Evolutionary conservation across 352 stramenopile species (phyloP), one percentile per base, ranked within the genome.

Genomic region (Phytopythium delawarense): DNA sequence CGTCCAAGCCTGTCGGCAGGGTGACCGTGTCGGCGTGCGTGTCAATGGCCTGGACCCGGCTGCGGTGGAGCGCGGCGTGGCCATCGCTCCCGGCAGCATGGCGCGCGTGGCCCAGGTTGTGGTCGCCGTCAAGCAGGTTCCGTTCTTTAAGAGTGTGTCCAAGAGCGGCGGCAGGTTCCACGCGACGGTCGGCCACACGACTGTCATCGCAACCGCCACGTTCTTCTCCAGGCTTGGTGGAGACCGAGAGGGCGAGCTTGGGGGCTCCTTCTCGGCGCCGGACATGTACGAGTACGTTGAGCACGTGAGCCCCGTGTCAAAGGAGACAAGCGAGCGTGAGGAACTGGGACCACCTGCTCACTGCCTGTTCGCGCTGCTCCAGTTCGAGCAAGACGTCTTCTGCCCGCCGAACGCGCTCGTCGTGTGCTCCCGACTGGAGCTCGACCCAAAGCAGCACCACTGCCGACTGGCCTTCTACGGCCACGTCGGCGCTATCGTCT

Each of bases 1-100:
- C 25, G 95, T 98, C 6, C 61, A 78, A 35, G 28, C 32, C 2
- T 91, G 81, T 18, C 69, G 70, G 16, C 93, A 98, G 72, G 98
- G 97, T 3, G 98, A 99, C 81, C 87, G 98, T 40, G 96, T 98
- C 7, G 98, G 93, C 4, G 78, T 99, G 28, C 98, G 96, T 44
- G 87, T 99, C 37, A 81, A 81, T 35, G 80, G 75, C 1, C 60
- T 91, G 4, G 82, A 95, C 57, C 66, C 81, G 30, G 65, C 73
- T 23, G 65, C 82, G 4, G 67, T 95, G 13, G 84, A 95, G 53
- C 75, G 84, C 44, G 79, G 76, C 18, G 51, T 92, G 28, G 86
- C 72, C 0, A 72, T 89, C 21, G 75, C 84, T 1, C 82, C 85
- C 1, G 65, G 69, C 2, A 88, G 71, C 39, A 65, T 93, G 48